Evolutionary conservation across 2,329 filamentous ascomycete genomes (phyloP).

Genomic region (Pseudogymnoascus sp.): DNA sequence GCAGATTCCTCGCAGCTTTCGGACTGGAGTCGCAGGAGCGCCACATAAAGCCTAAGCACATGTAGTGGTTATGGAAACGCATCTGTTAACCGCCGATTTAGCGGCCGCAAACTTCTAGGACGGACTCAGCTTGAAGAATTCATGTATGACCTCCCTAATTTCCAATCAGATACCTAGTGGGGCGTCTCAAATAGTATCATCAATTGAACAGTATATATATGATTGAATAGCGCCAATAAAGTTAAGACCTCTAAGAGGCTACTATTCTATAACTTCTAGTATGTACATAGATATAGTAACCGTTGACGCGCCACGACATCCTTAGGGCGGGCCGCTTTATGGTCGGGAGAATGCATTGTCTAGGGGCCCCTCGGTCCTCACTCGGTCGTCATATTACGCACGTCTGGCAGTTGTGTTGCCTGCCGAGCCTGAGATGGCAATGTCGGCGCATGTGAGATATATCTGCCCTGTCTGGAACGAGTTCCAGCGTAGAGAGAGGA

Average conservation of each 20-base stretch:
- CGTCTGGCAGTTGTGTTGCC: not conserved
- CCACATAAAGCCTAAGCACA: not conserved
- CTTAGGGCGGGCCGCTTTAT: not conserved
- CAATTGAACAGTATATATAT: no score
- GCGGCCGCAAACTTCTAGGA: no score
- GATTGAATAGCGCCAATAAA: not conserved
- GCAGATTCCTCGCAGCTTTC: no score
- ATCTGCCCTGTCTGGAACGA: constrained; percentile 46
- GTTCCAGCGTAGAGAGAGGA: constrained; percentile 47
- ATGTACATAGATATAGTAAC: not conserved
- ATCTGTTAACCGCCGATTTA: no score
- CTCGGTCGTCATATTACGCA: not conserved
- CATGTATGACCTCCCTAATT: no score
- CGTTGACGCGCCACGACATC: not conserved
- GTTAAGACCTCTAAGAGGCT: not conserved
- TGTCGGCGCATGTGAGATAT: constrained; percentile 46
- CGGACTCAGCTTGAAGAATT: no score
- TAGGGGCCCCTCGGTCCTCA: not conserved
- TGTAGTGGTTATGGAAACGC: not conserved
- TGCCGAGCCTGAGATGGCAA: constrained; percentile 31
- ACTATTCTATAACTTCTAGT: not conserved
- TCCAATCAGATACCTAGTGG: no score
- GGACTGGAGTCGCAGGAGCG: not conserved
- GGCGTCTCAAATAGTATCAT: no score
- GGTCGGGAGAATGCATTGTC: not conserved